These are phyloP conservation scores for Xenosphaeropsis pyriputrescens DNA, from an alignment of 2,329 filamentous ascomycete genomes.

Conservation along the genomic window DNA sequence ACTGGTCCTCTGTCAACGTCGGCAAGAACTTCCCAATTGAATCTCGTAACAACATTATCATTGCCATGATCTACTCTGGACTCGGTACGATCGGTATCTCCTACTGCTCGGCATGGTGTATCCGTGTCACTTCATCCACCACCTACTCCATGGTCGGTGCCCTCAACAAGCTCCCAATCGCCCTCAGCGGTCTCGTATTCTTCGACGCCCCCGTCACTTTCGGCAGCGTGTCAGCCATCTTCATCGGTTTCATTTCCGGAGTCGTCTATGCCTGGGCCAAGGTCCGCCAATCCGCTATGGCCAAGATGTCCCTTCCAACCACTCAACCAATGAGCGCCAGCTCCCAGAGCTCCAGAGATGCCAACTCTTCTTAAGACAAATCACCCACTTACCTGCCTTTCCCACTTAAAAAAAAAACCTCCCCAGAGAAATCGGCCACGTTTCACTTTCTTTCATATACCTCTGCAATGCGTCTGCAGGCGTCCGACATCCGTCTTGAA, in stretches of 20 bases:
- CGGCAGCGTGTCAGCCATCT: conserved; percentile 81
- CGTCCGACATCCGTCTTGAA: no score
- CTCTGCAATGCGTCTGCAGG: no score
- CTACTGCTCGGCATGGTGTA: conserved; percentile 99
- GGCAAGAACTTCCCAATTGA: conserved; percentile 77
- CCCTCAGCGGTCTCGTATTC: conserved; percentile 82
- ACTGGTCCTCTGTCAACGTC: conserved; percentile 83
- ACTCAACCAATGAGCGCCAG: conserved; percentile 71
- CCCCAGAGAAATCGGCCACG: no score
- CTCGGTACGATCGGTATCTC: conserved; percentile 93
- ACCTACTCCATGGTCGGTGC: conserved; percentile 99
- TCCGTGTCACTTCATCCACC: conserved; percentile 90
- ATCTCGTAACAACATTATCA: conserved; percentile 62
- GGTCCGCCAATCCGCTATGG: conserved; percentile 58
- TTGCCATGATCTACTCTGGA: conserved; percentile 89
- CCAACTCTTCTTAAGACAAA: conserved; percentile 38
- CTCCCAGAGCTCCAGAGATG: conserved; percentile 79
- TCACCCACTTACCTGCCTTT: conserved; percentile 2
- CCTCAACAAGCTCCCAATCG: conserved; percentile 94
- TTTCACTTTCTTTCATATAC: no score
- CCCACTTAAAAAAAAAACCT: no score
- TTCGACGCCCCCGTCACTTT: conserved; percentile 90
- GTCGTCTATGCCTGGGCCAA: conserved; percentile 83
- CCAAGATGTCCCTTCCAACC: conserved; percentile 54
- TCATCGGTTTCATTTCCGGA: conserved; percentile 81